Conservation (phyloP, 2,329 filamentous ascomycete species). For the Fusarium sp. region DNA sequence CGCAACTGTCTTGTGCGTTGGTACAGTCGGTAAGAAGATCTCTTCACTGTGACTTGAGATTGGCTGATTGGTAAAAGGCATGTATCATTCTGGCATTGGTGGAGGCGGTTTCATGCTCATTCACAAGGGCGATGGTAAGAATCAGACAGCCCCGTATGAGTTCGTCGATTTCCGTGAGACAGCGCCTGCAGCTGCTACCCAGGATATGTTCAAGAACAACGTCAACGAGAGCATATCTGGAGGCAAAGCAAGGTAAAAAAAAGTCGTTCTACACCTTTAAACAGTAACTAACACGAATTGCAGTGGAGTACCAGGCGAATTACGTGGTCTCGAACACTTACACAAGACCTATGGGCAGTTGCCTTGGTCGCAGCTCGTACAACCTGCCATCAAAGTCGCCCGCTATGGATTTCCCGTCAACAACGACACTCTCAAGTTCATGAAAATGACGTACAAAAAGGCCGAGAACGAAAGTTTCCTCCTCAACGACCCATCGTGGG, state of each 20-base stretch:
- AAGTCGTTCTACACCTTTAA: not conserved
- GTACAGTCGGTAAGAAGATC: constrained; percentile 59
- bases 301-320: constrained; percentile 75
- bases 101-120: constrained; percentile 85
- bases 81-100: constrained; percentile 78
- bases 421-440: constrained; percentile 77
- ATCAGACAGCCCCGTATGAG: constrained; percentile 67
- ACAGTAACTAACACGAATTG: accelerated
- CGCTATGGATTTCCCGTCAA: constrained; percentile 79
- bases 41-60: accelerated
- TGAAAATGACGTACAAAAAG: constrained; percentile 64
- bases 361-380: constrained; percentile 74
- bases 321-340: constrained; percentile 79
- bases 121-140: constrained; percentile 67
- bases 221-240: constrained; percentile 72
- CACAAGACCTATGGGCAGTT: constrained; percentile 75
- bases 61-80: constrained; percentile 49
- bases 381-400: constrained; percentile 78
- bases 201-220: constrained; percentile 85
- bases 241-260: constrained; percentile 77
- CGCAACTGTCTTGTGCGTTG: constrained; percentile 73
- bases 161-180: constrained; percentile 88
- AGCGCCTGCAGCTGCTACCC: constrained; percentile 80
- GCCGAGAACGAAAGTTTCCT: constrained; percentile 67
- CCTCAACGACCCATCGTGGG: constrained; percentile 78